Evolutionary conservation across 2,329 filamentous ascomycete genomes (phyloP).

Genomic region (Trichophyton mentagrophytes): DNA sequence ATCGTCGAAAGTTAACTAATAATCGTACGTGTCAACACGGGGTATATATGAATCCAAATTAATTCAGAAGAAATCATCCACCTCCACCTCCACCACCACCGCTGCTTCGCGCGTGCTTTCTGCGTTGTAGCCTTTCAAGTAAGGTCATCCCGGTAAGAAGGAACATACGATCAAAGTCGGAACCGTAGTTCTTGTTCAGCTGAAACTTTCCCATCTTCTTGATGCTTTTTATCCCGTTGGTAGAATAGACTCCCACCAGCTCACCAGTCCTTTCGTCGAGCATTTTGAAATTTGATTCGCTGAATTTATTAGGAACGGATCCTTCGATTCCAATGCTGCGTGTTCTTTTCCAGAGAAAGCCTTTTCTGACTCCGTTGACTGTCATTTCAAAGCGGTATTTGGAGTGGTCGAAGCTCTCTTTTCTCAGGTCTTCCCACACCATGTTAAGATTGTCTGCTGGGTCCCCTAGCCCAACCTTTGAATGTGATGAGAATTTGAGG

Average conservation of each 20-base stretch:
- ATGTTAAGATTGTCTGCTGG: slow-evolving; percentile 15
- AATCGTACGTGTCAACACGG: no score
- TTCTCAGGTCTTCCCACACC: slow-evolving; percentile 22
- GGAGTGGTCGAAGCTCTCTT: slow-evolving; percentile 14
- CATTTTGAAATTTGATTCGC: slow-evolving; percentile 23
- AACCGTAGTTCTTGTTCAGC: slow-evolving; percentile 18
- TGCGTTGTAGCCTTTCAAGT: slow-evolving; percentile 8
- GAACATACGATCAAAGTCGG: slow-evolving; percentile 21
- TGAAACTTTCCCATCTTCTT: slow-evolving; percentile 24
- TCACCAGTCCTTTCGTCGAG: slow-evolving; percentile 20
- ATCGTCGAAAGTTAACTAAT: no score
- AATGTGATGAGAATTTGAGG: slow-evolving; percentile 21
- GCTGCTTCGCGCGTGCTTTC: slow-evolving; percentile 4
- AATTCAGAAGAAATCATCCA: neutral
- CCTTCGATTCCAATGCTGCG: slow-evolving; percentile 19
- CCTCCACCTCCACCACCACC: slow-evolving; percentile 11
- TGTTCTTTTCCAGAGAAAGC: slow-evolving; percentile 25
- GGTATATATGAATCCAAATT: no score
- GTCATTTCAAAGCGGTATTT: slow-evolving; percentile 22
- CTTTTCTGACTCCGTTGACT: slow-evolving; percentile 8
- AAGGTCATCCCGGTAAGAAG: slow-evolving; percentile 14
- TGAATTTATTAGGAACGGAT: slow-evolving; percentile 15
- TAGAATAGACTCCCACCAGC: slow-evolving; percentile 23
- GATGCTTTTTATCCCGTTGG: slow-evolving; percentile 18
- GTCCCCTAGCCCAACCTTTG: slow-evolving; percentile 24